Base-by-base conservation (phyloP, 768 basidiomycete genomes). In the Tricholoma bakamatsutake region DNA sequence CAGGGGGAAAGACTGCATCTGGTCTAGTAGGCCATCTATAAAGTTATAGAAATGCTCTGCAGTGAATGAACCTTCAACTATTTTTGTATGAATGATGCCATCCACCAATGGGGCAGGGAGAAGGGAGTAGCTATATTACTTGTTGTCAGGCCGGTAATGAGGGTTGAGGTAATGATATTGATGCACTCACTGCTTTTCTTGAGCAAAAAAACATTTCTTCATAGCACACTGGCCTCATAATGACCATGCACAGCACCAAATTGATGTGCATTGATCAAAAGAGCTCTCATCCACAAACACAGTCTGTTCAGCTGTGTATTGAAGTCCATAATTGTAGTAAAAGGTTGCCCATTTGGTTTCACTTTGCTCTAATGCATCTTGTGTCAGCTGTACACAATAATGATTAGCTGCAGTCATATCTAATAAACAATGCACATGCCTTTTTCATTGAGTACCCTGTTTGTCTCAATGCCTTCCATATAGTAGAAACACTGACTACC, bases 231-330 rank as follows among this genome's bases (percentile, higher is more conserved):
- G 48, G 1, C 71, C 70, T 15, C 28, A 45, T 9, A 62, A 60
- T 0, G 67, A 63, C 71, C 72, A 74, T 1, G 61, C 69, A 8
- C 34, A 51, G 24, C 53, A 48, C 3, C 65, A 52, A n/a, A 58
- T 58, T 4, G 60, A 55, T 3, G 65, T 70, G 4, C 57, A 56
- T 4, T 64, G 61, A 50, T 72, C 69, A 58, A 64, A 70, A 5
- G 66, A 61, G 51, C 62, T 67, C 52, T 74, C 72, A 52, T 74
- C 73, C 1, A 71, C 62, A 53, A 73, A 73, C 1, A 73, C 65
- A 11, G 67, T 65, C 51, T 65, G 62, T 35, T 66, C 62, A 9
- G 62, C 52, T 7, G 53, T 55, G 51, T 61, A 65, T 17, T 60
- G 49, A 13, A 46, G 31, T 18, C 54, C 57, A 46, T 50, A 54